Evolutionary conservation across 1,139 yeast genomes (phyloP).

Genomic region (Debaryomyces singareniensis): DNA sequence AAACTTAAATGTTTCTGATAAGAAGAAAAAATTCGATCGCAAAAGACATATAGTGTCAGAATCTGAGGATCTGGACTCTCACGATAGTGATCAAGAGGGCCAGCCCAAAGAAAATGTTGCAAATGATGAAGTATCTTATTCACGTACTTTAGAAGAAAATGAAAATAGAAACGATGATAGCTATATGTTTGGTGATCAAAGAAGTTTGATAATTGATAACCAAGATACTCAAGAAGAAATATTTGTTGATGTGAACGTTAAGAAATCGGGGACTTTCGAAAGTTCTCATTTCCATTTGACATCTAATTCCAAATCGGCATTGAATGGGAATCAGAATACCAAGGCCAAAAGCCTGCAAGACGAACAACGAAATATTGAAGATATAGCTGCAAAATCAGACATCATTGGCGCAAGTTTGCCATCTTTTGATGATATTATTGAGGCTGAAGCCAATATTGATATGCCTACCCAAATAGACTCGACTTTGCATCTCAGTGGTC

Average conservation of each 20-base stretch:
- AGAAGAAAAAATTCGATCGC: too few relatives aligned
- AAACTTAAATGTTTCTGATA: neutral
- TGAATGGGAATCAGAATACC: too few relatives aligned
- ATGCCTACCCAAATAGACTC: constrained; percentile 1
- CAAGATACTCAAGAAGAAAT: neutral
- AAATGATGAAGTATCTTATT: constrained; percentile 1
- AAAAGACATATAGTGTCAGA: too few relatives aligned
- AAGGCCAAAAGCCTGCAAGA: too few relatives aligned
- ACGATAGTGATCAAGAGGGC: constrained; percentile 14
- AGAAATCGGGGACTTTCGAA: neutral
- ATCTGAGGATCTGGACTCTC: constrained; percentile 12
- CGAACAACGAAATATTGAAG: neutral
- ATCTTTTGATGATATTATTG: neutral
- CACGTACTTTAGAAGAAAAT: constrained; percentile 5
- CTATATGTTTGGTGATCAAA: constrained; percentile 28
- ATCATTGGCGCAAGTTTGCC: too few relatives aligned
- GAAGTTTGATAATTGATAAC: constrained; percentile 1
- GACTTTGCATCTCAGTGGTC: too few relatives aligned
- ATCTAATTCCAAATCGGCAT: too few relatives aligned
- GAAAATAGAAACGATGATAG: constrained; percentile 23
- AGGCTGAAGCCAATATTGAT: neutral
- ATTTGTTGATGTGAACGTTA: neutral
- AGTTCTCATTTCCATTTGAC: neutral
- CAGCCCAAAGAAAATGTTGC: constrained; percentile 7
- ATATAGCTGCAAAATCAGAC: neutral